Evolutionary conservation across 2,329 filamentous ascomycete genomes (phyloP), one percentile per base, ranked within the genome.

Genomic region (Beauveria australis): DNA sequence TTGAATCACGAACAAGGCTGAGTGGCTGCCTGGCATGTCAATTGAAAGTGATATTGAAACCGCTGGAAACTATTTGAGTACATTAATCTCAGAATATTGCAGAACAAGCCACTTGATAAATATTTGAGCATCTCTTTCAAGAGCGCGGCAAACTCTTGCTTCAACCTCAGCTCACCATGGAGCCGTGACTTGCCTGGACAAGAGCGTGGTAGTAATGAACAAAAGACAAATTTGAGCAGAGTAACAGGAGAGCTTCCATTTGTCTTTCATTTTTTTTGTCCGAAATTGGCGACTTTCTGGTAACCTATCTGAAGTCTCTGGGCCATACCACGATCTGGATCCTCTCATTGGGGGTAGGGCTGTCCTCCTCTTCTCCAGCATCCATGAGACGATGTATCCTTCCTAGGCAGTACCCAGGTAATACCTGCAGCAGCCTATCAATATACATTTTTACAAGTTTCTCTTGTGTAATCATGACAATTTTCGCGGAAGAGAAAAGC

Each of bases 51-150:
- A 22, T 7, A 18, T n/a, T 14, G 14, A 37, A 16, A 33, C 9
- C 9, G 2, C 9, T 30, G 30, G 12, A 33, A 33, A 33, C 30
- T 33, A 14, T 33, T 12, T 0, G 1, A 33, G 30, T 33, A 33
- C 30, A 2, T 12, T 0, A 5, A 2, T 4, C 4, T 33, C 10
- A 5, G 3, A 33, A 1, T 14, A 22, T n/a, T n/a, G n/a, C 10
- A 10, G n/a, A 6, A 5, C n/a, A 14, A 12, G 5, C 10, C 10
- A 10, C 4, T 19, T 2, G 44, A 46, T 7, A 24, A 12, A 16
- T 19, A 14, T 18, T 46, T n/a, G 19, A 1, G 9, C 12, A 22
- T 19, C 8, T 19, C 18, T 9, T 19, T 0, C 2, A 14, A 46
- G 9, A 19, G 43, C 43, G 1, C 40, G 40, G 40, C 18, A n/a